Evolutionary conservation across 306 rosid genomes (phyloP).

Genomic region (Quercus suber): DNA sequence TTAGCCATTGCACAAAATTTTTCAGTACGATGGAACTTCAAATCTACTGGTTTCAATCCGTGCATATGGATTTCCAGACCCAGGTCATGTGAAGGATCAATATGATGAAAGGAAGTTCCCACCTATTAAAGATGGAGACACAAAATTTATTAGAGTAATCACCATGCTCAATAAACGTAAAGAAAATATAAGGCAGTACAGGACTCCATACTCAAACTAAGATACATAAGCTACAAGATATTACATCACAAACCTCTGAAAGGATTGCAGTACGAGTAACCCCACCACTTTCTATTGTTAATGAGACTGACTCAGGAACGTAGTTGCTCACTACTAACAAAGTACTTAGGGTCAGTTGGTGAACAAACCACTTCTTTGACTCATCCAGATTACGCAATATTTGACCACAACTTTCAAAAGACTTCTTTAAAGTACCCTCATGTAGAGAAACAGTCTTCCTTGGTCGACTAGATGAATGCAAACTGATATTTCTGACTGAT

Average conservation of each 20-base stretch:
- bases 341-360: no score
- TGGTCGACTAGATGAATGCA: constrained; percentile 43
- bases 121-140: constrained; percentile 45
- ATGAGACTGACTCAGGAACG: no score
- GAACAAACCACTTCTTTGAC: no score
- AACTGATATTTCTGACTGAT: constrained; percentile 60
- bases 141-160: neutral
- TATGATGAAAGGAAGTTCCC: constrained; percentile 67
- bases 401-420: no score
- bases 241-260: no score
- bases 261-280: no score
- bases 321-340: no score
- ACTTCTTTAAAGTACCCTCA: no score
- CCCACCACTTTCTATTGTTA: no score
- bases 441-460: no score
- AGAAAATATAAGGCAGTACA: constrained; percentile 5
- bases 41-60: constrained; percentile 25
- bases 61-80: constrained; percentile 61
- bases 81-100: constrained; percentile 91
- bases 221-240: no score
- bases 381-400: no score
- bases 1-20: constrained; percentile 66
- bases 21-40: constrained; percentile 79
- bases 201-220: neutral
- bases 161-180: constrained; percentile 6